Percentiles rank a stretch among this genome's conserved stretches.
These are phyloP conservation scores for Serendipita sp. DNA, from an alignment of 768 basidiomycete species.

Conservation along the genomic window DNA sequence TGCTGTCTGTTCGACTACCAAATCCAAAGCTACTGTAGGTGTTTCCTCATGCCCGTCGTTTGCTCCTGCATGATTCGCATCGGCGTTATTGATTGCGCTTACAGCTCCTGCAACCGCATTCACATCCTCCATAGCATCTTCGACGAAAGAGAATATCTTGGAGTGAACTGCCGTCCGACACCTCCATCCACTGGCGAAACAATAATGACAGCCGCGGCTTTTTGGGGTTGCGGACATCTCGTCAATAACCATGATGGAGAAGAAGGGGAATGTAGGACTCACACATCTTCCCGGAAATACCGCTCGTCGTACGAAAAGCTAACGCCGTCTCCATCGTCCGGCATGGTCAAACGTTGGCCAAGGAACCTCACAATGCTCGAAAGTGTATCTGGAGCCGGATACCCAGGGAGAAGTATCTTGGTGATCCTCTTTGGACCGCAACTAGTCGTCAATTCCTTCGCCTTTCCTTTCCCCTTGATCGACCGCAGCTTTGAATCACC, in stretches of 20 bases:
- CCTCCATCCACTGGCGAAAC: not conserved
- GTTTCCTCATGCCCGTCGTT: no score
- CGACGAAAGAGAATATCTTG: not conserved
- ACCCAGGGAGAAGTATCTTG: not conserved
- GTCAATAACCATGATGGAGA: not conserved
- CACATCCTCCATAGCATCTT: not conserved
- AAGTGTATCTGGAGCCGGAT: not conserved
- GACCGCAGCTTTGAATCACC: no score
- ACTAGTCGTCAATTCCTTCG: not conserved
- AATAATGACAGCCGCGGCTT: not conserved
- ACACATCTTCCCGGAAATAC: not conserved
- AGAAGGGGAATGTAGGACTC: not conserved
- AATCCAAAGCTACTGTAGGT: no score
- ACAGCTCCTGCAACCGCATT: not conserved
- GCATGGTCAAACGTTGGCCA: not conserved
- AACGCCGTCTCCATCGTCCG: not conserved
- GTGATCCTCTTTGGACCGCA: not conserved
- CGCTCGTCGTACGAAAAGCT: not conserved
- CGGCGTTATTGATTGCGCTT: no score
- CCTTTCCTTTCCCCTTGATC: not conserved
- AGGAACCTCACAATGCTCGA: not conserved
- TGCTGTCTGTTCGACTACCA: no score
- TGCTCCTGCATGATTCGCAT: no score
- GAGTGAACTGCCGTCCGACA: not conserved
- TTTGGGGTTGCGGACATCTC: not conserved